Percentiles rank a stretch among this genome's conserved stretches.
These are phyloP conservation scores for Kalanchoe fedtschenkoi DNA, from an alignment of 164 flowering plant genomes.

Conservation along the genomic window DNA sequence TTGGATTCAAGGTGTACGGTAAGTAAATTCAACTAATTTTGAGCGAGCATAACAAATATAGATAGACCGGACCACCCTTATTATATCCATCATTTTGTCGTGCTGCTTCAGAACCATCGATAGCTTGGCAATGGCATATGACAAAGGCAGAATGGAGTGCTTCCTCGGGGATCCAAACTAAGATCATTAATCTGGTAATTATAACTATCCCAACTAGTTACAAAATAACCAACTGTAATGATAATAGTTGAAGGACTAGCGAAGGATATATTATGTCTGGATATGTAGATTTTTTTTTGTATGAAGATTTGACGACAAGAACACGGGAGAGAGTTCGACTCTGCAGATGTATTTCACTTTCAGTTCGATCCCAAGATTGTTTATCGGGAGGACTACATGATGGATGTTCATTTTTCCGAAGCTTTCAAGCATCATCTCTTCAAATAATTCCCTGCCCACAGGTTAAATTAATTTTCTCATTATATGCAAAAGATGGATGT, in stretches of 20 bases:
- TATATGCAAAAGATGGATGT: no score
- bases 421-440: conserved; percentile 14
- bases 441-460: no score
- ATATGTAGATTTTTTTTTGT: accelerated
- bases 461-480: no score
- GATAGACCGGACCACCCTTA: no score
- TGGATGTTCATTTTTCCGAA: conserved; percentile 22
- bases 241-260: no score
- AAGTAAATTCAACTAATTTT: neutral
- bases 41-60: no score
- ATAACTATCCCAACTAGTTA: neutral
- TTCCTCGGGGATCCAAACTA: conserved; percentile 18
- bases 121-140: conserved; percentile 24
- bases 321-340: conserved; percentile 25
- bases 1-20: conserved; percentile 48
- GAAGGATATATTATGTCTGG: no score
- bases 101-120: conserved; percentile 24
- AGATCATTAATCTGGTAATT: conserved; percentile 22
- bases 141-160: conserved; percentile 24
- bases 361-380: conserved; percentile 20
- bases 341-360: conserved; percentile 21
- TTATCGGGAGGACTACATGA: conserved; percentile 23
- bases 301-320: conserved; percentile 51
- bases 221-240: no score
- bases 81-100: conserved; percentile 1